phyloP scores from a whole-genome alignment of 2,329 filamentous ascomycete species.

The Beauveria scarabaeidicola region DNA sequence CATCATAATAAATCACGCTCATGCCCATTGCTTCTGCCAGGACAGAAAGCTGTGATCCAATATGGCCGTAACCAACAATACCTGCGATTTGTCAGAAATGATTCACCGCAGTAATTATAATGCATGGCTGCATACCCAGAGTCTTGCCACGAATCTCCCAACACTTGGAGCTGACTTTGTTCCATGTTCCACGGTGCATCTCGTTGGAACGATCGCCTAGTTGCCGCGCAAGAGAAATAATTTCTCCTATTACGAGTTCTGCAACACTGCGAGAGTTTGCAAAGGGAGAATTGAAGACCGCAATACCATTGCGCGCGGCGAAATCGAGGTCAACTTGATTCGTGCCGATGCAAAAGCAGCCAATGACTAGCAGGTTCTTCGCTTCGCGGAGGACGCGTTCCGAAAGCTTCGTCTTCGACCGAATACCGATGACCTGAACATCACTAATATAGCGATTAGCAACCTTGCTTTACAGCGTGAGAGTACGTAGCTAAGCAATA shows the following conservation, averaged over 20 bases:
- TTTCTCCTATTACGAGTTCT: constrained; percentile 89
- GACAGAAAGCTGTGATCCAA: constrained; percentile 91
- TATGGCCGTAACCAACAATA: constrained; percentile 95
- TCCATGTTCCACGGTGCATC: constrained; percentile 92
- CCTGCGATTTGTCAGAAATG: constrained; percentile 33
- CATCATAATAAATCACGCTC: constrained; percentile 95
- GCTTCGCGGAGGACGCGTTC: constrained; percentile 78
- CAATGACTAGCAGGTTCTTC: constrained; percentile 89
- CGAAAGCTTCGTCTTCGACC: constrained; percentile 93
- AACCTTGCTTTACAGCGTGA: neutral
- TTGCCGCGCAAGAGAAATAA: constrained; percentile 86
- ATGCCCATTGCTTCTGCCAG: constrained; percentile 97
- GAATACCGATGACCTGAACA: constrained; percentile 94
- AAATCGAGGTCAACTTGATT: constrained; percentile 87
- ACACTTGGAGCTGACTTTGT: constrained; percentile 93
- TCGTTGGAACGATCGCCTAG: constrained; percentile 88
- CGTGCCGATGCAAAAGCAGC: constrained; percentile 98
- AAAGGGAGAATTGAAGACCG: constrained; percentile 98
- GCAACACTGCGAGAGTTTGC: constrained; percentile 96
- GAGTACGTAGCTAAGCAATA: constrained; percentile 11
- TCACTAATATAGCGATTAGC: constrained; percentile 46
- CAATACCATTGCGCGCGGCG: constrained; percentile 77
- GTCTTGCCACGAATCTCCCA: constrained; percentile 99
- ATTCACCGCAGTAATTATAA: neutral
- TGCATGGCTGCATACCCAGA: constrained; percentile 48